phyloP scores from a whole-genome alignment of 257 asterid genomes.

The Petunia secreta region DNA sequence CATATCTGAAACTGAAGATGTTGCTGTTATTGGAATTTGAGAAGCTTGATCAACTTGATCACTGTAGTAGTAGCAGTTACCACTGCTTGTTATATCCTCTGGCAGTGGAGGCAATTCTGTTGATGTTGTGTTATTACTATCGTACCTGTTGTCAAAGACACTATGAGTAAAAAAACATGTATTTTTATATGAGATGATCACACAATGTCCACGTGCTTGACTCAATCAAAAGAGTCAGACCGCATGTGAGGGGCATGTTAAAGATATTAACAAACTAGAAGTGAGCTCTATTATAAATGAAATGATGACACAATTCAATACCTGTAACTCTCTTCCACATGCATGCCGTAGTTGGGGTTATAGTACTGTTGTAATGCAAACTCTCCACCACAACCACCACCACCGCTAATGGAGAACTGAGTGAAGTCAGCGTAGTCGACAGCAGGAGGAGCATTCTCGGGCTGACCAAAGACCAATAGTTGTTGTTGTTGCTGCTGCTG shows the following conservation, averaged over 20 bases:
- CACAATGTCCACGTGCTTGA: too few species aligned
- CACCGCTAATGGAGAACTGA: neutral
- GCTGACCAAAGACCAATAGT: slow-evolving; percentile 42
- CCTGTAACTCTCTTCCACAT: neutral
- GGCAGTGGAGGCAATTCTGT: slow-evolving; percentile 87
- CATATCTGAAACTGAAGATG: slow-evolving; percentile 68
- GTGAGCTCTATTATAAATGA: neutral
- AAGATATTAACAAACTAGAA: too few species aligned
- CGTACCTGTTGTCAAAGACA: slow-evolving; percentile 15
- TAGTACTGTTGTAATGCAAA: neutral
- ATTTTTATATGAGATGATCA: neutral
- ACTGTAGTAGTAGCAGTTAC: slow-evolving; percentile 31
- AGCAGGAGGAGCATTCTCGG: neutral
- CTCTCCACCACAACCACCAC: neutral
- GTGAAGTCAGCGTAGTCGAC: neutral
- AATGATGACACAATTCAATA: neutral
- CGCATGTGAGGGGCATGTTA: too few species aligned
- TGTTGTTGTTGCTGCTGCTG: neutral
- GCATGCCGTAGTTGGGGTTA: neutral
- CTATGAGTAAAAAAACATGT: neutral
- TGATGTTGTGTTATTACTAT: neutral
- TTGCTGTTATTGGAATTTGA: slow-evolving; percentile 35
- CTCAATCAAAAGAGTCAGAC: too few species aligned
- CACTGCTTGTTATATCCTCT: slow-evolving; percentile 78
- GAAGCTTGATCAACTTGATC: neutral